These are phyloP conservation scores for Diaporthe australafricana DNA, from an alignment of 2,329 filamentous ascomycete species.

Conservation along the genomic window DNA sequence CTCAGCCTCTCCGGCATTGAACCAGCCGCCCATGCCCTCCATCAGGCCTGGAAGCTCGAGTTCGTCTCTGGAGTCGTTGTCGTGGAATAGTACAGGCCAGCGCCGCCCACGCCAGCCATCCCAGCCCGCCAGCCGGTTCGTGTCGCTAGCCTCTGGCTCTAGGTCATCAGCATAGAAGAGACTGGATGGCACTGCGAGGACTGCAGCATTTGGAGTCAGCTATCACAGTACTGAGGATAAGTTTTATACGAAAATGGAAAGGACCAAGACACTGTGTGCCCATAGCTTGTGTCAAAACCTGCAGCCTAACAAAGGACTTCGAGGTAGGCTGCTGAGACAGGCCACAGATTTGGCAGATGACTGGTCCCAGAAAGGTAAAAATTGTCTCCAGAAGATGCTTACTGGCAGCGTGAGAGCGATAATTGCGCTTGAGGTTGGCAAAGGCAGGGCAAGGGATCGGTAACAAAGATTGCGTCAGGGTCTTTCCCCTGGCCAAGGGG, in stretches of 20 bases:
- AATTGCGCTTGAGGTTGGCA: constrained; percentile 42
- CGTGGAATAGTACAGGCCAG: constrained; percentile 41
- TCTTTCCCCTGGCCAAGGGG: constrained; percentile 39
- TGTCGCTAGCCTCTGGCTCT: constrained; percentile 34
- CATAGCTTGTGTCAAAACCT: no score
- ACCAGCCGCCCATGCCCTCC: constrained; percentile 40
- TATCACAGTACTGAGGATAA: no score
- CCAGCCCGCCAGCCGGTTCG: constrained; percentile 36
- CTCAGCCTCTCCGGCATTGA: constrained; percentile 39
- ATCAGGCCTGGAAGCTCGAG: constrained; percentile 36
- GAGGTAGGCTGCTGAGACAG: no score
- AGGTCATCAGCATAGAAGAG: constrained; percentile 43
- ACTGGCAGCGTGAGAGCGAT: constrained; percentile 43
- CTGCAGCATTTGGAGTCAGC: no score
- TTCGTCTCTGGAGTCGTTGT: constrained; percentile 39
- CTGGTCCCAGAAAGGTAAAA: no score
- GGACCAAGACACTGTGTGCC: no score
- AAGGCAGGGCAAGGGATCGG: constrained; percentile 42
- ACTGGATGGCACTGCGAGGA: constrained; percentile 40
- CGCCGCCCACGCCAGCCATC: constrained; percentile 36
- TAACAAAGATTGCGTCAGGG: constrained; percentile 34
- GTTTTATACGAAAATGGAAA: no score
- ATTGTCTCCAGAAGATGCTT: no score
- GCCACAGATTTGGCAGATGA: no score
- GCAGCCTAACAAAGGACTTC: no score